phyloP scores from a whole-genome alignment of 2,329 filamentous ascomycete genomes.

The Xylariomycetidae sp. region DNA sequence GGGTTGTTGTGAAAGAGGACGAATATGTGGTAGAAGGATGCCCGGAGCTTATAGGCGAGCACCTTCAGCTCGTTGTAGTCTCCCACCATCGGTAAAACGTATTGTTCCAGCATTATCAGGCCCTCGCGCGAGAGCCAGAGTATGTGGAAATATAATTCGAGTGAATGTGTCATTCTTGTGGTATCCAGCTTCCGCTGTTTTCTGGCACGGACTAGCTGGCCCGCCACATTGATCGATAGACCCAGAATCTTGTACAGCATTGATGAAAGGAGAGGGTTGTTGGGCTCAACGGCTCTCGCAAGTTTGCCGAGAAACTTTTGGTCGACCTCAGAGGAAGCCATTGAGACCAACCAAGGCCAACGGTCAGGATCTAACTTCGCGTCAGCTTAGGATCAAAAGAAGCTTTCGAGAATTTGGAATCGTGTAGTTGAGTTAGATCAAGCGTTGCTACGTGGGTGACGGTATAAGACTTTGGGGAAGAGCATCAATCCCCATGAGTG shows the following conservation, averaged over 20 bases:
- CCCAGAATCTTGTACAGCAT: constrained; percentile 90
- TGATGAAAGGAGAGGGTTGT: constrained; percentile 73
- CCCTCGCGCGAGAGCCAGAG: constrained; percentile 94
- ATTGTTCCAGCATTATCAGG: constrained; percentile 78
- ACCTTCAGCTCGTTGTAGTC: constrained; percentile 81
- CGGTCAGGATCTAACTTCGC: constrained; percentile 1
- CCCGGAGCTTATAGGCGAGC: constrained; percentile 83
- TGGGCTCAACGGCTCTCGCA: constrained; percentile 71
- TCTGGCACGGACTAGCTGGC: constrained; percentile 76
- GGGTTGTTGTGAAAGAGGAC: constrained; percentile 94
- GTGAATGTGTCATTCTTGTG: constrained; percentile 70
- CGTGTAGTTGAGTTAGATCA: no score
- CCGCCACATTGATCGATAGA: constrained; percentile 80
- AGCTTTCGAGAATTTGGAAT: no score
- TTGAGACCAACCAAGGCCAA: constrained; percentile 32
- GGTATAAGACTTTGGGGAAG: no score
- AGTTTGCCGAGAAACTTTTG: constrained; percentile 93
- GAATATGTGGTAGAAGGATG: constrained; percentile 95
- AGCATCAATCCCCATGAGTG: no score
- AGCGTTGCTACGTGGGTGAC: no score
- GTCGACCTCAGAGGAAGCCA: constrained; percentile 96
- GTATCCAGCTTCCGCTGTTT: constrained; percentile 79
- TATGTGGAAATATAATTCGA: constrained; percentile 82
- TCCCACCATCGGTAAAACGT: constrained; percentile 79
- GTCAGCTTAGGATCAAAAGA: no score